These are phyloP conservation scores for Orbilia brochopaga DNA, from an alignment of 2,329 filamentous ascomycete genomes.

Conservation along the genomic window DNA sequence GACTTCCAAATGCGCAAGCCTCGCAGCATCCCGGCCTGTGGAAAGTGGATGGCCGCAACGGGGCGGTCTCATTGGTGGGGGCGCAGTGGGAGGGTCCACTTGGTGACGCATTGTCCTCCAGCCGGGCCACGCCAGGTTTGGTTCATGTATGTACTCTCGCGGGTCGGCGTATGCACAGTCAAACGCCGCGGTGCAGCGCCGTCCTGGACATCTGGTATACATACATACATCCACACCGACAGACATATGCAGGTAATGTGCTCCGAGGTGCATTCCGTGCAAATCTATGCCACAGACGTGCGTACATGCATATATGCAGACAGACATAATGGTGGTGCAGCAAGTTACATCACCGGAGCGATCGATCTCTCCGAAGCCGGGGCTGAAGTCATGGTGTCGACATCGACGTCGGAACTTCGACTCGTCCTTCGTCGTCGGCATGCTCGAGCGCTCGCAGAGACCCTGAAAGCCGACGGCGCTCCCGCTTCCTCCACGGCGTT, in stretches of 20 bases:
- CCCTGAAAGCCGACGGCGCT: background rate
- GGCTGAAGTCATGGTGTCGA: background rate
- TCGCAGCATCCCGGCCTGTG: background rate
- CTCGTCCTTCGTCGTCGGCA: too few relatives aligned
- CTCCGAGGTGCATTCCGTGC: too few relatives aligned
- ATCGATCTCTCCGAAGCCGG: background rate
- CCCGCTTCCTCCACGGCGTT: background rate
- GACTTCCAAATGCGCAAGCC: background rate
- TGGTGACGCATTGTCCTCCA: slow-evolving; percentile 20
- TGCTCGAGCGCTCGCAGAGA: background rate
- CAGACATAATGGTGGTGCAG: background rate
- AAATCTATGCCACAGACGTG: too few relatives aligned
- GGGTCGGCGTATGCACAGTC: background rate
- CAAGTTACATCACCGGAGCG: background rate
- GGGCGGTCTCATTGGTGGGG: background rate
- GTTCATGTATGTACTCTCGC: slow-evolving; percentile 1
- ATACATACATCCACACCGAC: background rate
- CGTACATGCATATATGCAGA: background rate
- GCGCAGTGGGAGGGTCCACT: slow-evolving; percentile 18
- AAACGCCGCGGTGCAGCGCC: background rate
- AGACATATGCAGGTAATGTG: background rate
- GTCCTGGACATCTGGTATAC: background rate
- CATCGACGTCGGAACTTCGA: background rate
- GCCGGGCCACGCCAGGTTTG: background rate
- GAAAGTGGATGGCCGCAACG: background rate